These are phyloP conservation scores for Wickerhamomyces mucosus DNA, from an alignment of 805 yeast species.

Conservation along the genomic window DNA sequence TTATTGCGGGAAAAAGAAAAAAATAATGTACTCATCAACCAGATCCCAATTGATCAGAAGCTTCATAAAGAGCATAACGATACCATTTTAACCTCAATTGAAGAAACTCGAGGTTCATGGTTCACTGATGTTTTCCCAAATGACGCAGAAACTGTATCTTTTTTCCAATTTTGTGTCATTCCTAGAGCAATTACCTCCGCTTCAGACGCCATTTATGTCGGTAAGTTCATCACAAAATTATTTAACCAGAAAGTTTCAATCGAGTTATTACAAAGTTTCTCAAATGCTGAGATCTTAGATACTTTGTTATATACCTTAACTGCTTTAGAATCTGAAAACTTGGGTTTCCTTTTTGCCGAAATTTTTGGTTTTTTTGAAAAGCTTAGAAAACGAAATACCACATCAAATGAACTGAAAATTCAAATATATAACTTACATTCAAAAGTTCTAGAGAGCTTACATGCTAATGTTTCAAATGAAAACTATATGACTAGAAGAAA, in stretches of 20 bases:
- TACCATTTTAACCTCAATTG: conserved; percentile 14
- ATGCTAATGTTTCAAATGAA: conserved; percentile 23
- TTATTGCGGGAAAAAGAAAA: conserved; percentile 2
- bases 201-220: conserved; percentile 66
- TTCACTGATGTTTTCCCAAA: conserved; percentile 33
- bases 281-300: conserved; percentile 38
- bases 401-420: conserved; percentile 23
- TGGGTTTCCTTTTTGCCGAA: conserved; percentile 64
- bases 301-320: conserved; percentile 64
- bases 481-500: conserved; percentile 78
- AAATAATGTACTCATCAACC: conserved; percentile 6
- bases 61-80: conserved; percentile 35
- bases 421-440: conserved; percentile 47
- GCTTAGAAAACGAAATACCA: conserved; percentile 30
- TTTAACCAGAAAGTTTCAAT: conserved; percentile 35
- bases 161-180: conserved; percentile 56
- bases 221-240: conserved; percentile 47
- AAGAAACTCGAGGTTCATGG: conserved; percentile 20
- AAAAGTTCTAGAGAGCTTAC: conserved; percentile 26
- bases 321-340: conserved; percentile 68
- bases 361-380: conserved; percentile 37
- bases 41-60: conserved; percentile 5
- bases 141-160: conserved; percentile 20
- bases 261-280: conserved; percentile 33
- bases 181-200: conserved; percentile 77